phyloP scores from a whole-genome alignment of 495 filamentous ascomycete genomes.

The Chaetomidium leptoderma region DNA sequence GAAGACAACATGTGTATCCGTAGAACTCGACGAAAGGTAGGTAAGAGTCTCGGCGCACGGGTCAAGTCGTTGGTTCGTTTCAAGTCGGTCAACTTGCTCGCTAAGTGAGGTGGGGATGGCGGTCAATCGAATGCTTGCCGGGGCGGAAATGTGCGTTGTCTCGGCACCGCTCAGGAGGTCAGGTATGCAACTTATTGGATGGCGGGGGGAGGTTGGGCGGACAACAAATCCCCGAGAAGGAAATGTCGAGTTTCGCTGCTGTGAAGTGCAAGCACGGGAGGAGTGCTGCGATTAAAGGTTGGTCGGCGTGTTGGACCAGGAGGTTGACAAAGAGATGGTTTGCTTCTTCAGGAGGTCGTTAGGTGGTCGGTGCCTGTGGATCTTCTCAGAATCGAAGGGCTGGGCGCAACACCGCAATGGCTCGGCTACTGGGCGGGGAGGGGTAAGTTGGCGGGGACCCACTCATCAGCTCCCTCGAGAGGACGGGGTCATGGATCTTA shows the following conservation, averaged over 20 bases:
- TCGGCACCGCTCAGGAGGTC: not conserved
- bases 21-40: slow-evolving; percentile 5
- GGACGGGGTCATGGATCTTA: not conserved
- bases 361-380: slow-evolving; percentile 20
- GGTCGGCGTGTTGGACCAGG: not conserved
- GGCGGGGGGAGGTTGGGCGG: not conserved
- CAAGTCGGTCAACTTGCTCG: not conserved
- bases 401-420: slow-evolving; percentile 10
- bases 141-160: slow-evolving; percentile 1
- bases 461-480: not conserved
- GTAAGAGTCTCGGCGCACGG: not conserved
- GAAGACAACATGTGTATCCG: slow-evolving; percentile 25
- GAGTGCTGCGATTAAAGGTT: not conserved
- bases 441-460: slow-evolving; percentile 13
- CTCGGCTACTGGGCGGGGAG: slow-evolving; percentile 1
- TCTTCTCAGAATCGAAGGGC: slow-evolving; percentile 10
- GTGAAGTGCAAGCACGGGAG: not conserved
- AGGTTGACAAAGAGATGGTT: slow-evolving; percentile 15
- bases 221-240: not conserved
- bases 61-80: not conserved
- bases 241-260: not conserved
- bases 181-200: not conserved
- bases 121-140: slow-evolving; percentile 7
- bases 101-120: not conserved
- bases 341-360: slow-evolving; percentile 15